phyloP scores from a whole-genome alignment of 352 stramenopile species.

The Halophytophthora batemanensis region DNA sequence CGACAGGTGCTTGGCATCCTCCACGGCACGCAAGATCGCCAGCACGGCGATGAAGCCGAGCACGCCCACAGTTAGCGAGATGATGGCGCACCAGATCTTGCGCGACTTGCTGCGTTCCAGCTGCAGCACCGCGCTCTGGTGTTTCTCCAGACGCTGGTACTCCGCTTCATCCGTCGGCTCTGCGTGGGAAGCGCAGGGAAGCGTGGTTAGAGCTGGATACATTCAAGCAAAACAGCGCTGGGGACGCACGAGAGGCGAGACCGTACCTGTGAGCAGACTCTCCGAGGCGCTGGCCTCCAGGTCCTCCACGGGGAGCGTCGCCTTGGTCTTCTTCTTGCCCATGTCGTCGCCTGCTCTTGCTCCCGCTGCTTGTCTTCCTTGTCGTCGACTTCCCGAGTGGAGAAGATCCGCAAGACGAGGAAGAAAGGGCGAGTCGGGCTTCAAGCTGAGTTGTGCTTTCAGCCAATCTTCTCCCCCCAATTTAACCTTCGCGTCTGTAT shows the following conservation, averaged over 20 bases:
- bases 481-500: conserved; percentile 4
- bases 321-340: conserved; percentile 63
- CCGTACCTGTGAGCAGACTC: conserved; percentile 46
- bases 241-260: background rate
- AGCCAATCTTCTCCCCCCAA: conserved; percentile 9
- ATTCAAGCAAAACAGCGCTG: background rate
- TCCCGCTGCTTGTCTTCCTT: conserved; percentile 8
- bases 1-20: conserved; percentile 69
- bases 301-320: conserved; percentile 43
- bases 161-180: conserved; percentile 20
- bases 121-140: conserved; percentile 37
- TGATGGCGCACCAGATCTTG: conserved; percentile 82
- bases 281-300: conserved; percentile 35
- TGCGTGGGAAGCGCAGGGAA: background rate
- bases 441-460: conserved; percentile 25
- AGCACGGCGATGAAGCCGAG: conserved; percentile 80
- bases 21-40: conserved; percentile 77
- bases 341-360: conserved; percentile 24
- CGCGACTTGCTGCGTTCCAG: conserved; percentile 61
- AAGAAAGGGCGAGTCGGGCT: conserved; percentile 12
- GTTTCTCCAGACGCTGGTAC: conserved; percentile 28
- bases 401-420: conserved; percentile 22
- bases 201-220: conserved; percentile 7
- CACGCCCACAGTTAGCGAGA: conserved; percentile 69
- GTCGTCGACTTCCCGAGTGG: background rate